A percentile compares a stretch with the other conserved stretches of the same genome.
These are phyloP conservation scores for Aspergillus japonicus DNA, from an alignment of 2,329 filamentous ascomycete species.

Conservation along the genomic window DNA sequence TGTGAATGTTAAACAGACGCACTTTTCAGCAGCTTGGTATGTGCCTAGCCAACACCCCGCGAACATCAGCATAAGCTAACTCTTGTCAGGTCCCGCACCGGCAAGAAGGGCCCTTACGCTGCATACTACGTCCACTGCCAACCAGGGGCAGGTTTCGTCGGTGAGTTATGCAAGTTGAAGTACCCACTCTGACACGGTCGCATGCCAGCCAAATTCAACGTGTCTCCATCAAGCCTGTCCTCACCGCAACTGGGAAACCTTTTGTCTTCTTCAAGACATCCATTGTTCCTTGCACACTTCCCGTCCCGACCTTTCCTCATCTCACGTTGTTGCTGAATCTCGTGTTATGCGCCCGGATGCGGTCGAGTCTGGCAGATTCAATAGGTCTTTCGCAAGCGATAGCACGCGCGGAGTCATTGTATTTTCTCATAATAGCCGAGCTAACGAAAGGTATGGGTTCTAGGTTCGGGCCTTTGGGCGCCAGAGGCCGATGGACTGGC, in stretches of 20 bases:
- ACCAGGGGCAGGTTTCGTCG: slow-evolving; percentile 69
- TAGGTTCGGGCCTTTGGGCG: slow-evolving; percentile 78
- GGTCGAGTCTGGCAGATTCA: neutral
- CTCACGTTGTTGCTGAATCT: neutral
- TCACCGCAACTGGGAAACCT: neutral
- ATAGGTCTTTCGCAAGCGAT: neutral
- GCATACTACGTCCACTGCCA: slow-evolving; percentile 85
- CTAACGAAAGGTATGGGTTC: slow-evolving; percentile 12
- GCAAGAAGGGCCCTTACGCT: slow-evolving; percentile 82
- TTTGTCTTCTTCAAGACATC: neutral
- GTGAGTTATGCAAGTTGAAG: slow-evolving; percentile 45
- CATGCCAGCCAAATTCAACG: neutral
- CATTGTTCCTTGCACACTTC: neutral
- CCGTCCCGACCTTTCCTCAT: neutral
- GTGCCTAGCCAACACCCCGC: slow-evolving; percentile 19
- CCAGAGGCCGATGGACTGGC: slow-evolving; percentile 67
- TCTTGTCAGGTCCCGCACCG: slow-evolving; percentile 67
- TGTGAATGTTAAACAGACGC: slow-evolving; percentile 54
- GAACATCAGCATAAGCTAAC: slow-evolving; percentile 21
- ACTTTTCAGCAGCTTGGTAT: slow-evolving; percentile 80
- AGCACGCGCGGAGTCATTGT: neutral
- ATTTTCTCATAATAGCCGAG: neutral
- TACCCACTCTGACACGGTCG: neutral
- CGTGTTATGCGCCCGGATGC: neutral
- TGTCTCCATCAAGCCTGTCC: neutral